Conservation (phyloP, 148 eudicot species). For the Selenicereus undatus region DNA sequence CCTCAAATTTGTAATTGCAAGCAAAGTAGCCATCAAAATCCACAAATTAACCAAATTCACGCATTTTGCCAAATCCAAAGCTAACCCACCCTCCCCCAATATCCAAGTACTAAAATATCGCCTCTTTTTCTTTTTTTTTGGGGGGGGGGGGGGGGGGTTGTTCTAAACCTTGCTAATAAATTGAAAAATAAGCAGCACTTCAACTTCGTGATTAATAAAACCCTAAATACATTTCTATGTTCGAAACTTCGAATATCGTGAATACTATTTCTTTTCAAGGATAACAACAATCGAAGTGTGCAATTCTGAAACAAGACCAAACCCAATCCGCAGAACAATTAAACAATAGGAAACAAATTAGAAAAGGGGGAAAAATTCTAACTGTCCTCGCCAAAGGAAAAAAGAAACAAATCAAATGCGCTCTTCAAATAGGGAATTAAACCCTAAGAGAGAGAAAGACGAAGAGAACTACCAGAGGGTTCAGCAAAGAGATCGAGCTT, state of each 20-base stretch:
- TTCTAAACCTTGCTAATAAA: neutral
- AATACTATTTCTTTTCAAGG: neutral
- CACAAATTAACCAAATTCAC: neutral
- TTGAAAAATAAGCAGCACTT: neutral
- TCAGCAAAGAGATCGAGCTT: constrained; percentile 94
- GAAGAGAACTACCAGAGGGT: constrained; percentile 69
- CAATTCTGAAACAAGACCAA: neutral
- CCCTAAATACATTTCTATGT: neutral
- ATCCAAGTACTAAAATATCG: neutral
- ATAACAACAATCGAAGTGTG: neutral
- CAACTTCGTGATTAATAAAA: neutral
- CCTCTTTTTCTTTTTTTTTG: neutral
- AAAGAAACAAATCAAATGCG: neutral
- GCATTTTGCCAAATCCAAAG: neutral
- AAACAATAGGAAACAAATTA: neutral
- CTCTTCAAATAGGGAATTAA: neutral
- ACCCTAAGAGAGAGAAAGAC: neutral
- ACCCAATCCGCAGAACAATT: neutral
- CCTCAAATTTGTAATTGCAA: neutral
- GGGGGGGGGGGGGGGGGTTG: neutral
- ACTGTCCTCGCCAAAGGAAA: neutral
- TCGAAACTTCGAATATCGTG: neutral
- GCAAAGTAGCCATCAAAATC: neutral
- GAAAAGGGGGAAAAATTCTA: no score
- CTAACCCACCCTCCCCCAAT: neutral